Evolutionary conservation across 306 rosid species (phyloP).

Genomic region (Cicer arietinum): DNA sequence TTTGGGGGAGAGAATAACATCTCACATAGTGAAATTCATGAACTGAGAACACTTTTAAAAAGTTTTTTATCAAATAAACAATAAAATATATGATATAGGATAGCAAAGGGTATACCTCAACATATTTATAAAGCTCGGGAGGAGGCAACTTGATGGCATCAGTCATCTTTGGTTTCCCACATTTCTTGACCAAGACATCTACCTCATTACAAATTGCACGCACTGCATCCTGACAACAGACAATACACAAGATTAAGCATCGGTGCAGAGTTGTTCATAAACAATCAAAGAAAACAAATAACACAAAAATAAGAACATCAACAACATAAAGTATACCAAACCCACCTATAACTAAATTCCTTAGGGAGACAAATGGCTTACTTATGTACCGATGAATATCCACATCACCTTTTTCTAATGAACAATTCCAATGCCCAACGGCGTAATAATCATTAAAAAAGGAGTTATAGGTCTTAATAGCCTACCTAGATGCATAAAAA

Average conservation of each 20-base stretch:
- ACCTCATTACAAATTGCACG: conserved; percentile 85
- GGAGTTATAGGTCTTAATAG: conserved; percentile 1
- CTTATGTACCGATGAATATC: conserved; percentile 13
- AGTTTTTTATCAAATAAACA: background rate
- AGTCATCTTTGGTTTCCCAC: conserved; percentile 93
- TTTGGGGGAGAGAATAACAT: conserved; percentile 16
- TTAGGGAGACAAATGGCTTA: conserved; percentile 22
- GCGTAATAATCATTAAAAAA: conserved; percentile 21
- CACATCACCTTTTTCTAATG: background rate
- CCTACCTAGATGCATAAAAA: background rate
- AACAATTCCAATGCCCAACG: conserved; percentile 35
- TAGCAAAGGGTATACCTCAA: conserved; percentile 66
- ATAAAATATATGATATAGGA: conserved; percentile 14
- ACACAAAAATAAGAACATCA: conserved; percentile 11
- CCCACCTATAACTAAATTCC: conserved; percentile 29
- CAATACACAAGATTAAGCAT: conserved; percentile 43
- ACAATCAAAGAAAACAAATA: conserved; percentile 33
- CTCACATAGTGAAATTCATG: conserved; percentile 13
- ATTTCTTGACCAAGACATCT: conserved; percentile 80
- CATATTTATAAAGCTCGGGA: conserved; percentile 76
- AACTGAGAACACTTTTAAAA: conserved; percentile 15
- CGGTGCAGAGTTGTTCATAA: conserved; percentile 32
- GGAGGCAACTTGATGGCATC: conserved; percentile 96
- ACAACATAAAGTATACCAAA: conserved; percentile 17
- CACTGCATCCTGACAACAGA: conserved; percentile 77